Evolutionary conservation across 2,329 filamentous ascomycete genomes (phyloP).

Genomic region (Xylaria sp.): DNA sequence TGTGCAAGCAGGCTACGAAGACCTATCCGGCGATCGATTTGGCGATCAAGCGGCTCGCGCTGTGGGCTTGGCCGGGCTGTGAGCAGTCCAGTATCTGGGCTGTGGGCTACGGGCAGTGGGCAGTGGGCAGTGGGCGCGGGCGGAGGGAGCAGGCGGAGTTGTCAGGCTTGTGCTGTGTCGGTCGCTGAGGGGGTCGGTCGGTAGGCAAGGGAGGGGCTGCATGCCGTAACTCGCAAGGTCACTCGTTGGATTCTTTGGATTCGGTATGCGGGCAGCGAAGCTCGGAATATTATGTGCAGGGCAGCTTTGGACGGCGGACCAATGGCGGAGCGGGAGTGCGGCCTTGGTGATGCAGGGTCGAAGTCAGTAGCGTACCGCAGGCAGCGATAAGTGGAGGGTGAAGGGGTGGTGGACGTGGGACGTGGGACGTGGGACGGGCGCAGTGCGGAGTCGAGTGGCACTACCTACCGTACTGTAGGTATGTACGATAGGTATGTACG

Average conservation of each 20-base stretch:
- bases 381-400: not conserved
- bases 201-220: constrained; percentile 2
- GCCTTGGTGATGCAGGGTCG: constrained; percentile 7
- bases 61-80: not conserved
- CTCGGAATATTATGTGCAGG: constrained; percentile 39
- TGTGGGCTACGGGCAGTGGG: not conserved
- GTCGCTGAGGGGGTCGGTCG: not conserved
- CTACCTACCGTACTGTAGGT: no score
- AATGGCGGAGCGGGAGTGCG: constrained; percentile 7
- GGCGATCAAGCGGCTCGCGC: constrained; percentile 2
- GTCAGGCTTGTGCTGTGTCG: constrained; percentile 7
- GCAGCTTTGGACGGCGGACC: constrained; percentile 32
- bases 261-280: constrained; percentile 26
- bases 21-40: constrained; percentile 14
- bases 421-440: no score
- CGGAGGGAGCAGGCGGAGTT: constrained; percentile 19
- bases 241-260: constrained; percentile 19
- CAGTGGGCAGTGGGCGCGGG: constrained; percentile 13
- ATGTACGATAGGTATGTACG: no score
- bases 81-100: not conserved
- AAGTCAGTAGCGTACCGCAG: not conserved
- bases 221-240: constrained; percentile 11
- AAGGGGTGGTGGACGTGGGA: not conserved
- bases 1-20: constrained; percentile 24
- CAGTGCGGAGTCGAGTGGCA: no score